phyloP scores from a whole-genome alignment of 306 rosid species.

The Erythrophleum fordii region DNA sequence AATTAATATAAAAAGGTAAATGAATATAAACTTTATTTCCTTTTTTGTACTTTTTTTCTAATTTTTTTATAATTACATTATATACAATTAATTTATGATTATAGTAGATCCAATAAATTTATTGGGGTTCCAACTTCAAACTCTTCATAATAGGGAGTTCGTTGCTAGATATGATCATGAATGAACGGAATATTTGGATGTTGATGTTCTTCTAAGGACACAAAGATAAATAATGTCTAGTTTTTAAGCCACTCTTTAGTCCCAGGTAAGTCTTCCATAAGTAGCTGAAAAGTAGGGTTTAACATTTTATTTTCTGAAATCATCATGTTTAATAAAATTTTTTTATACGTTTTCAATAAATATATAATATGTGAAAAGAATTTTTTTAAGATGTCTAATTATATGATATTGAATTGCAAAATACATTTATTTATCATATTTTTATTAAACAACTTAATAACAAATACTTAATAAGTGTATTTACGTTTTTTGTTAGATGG shows the following conservation, averaged over 20 bases:
- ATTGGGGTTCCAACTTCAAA: slow-evolving; percentile 20
- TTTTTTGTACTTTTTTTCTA: no score
- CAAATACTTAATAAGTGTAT: background rate
- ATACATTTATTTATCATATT: background rate
- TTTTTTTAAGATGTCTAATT: no score
- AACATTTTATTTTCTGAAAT: no score
- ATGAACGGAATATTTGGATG: background rate
- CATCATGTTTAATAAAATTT: no score
- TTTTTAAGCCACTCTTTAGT: background rate
- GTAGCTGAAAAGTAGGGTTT: background rate
- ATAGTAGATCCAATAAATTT: slow-evolving; percentile 11
- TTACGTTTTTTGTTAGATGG: no score
- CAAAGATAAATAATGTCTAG: background rate
- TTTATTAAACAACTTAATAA: background rate
- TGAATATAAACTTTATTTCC: no score
- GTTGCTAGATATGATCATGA: background rate
- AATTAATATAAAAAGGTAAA: no score
- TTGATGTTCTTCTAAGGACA: background rate
- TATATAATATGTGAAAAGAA: no score
- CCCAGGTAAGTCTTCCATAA: background rate
- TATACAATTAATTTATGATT: background rate
- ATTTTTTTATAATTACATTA: no score
- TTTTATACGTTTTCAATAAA: no score
- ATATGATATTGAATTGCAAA: no score
- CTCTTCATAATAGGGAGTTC: slow-evolving; percentile 2